These are phyloP conservation scores for Cyphellophora europaea DNA, from an alignment of 2,329 filamentous ascomycete genomes.

Conservation along the genomic window DNA sequence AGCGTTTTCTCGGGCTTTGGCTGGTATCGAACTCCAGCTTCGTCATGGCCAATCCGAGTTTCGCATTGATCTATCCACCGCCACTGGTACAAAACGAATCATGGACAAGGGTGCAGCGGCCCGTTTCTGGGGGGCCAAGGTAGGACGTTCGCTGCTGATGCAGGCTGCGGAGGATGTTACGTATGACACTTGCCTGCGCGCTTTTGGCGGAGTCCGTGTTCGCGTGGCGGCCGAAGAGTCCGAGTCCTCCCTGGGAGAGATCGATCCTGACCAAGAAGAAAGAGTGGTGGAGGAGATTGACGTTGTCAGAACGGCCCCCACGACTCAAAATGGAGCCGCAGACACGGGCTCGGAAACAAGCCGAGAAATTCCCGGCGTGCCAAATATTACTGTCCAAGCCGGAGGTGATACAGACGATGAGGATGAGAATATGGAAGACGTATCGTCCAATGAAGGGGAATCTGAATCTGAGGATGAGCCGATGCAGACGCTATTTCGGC, in stretches of 20 bases:
- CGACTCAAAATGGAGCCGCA: conserved; percentile 15
- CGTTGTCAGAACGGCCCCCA: conserved; percentile 15
- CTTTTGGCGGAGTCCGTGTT: conserved; percentile 51
- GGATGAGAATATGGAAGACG: conserved; percentile 19
- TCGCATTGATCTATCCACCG: conserved; percentile 16
- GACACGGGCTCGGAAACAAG: conserved; percentile 13
- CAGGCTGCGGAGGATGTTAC: conserved; percentile 46
- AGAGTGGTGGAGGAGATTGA: conserved; percentile 29
- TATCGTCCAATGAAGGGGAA: not conserved
- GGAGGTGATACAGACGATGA: conserved; percentile 15
- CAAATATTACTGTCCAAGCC: too few species aligned
- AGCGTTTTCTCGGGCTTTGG: conserved; percentile 46
- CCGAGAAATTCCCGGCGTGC: not conserved
- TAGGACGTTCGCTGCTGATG: conserved; percentile 51
- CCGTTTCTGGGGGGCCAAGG: conserved; percentile 50
- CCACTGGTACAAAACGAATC: conserved; percentile 14
- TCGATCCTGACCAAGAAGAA: conserved; percentile 38
- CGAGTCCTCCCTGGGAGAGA: conserved; percentile 36
- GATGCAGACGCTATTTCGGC: conserved; percentile 27
- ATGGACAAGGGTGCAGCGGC: conserved; percentile 36
- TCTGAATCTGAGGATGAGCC: conserved; percentile 24
- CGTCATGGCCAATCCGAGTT: conserved; percentile 26
- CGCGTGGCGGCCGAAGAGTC: conserved; percentile 21
- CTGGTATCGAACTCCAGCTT: conserved; percentile 40
- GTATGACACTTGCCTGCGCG: conserved; percentile 48